Conservation (phyloP, 2,329 filamentous ascomycete species). For the Fusarium redolens region DNA sequence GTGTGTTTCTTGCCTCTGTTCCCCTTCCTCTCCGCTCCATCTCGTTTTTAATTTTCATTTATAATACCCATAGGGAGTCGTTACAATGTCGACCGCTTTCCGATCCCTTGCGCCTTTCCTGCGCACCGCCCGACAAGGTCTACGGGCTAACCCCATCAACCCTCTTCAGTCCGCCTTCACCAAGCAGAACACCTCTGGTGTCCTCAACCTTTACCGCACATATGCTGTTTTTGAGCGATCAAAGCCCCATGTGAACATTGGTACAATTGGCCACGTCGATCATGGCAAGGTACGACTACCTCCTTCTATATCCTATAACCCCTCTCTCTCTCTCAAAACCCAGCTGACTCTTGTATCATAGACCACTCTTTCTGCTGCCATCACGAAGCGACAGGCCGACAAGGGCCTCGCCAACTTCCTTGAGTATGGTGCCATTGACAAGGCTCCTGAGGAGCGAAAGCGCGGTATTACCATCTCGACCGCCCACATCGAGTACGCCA, state of each 20-base stretch:
- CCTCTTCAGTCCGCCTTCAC: slow-evolving; percentile 79
- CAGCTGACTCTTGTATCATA: slow-evolving; percentile 53
- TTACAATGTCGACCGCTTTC: slow-evolving; percentile 83
- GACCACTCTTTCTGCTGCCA: slow-evolving; percentile 98
- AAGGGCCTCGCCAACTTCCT: slow-evolving; percentile 95
- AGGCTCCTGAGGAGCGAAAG: slow-evolving; percentile 98
- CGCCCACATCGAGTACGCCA: slow-evolving; percentile 98
- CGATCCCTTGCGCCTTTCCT: slow-evolving; percentile 82
- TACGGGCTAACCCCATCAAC: slow-evolving; percentile 76
- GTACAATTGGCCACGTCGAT: slow-evolving; percentile 99
- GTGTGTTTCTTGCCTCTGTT: slow-evolving; percentile 34
- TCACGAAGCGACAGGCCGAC: slow-evolving; percentile 96
- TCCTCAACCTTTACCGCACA: slow-evolving; percentile 73
- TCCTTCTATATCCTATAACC: neutral
- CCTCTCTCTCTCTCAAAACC: slow-evolving; percentile 8
- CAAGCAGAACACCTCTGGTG: slow-evolving; percentile 70
- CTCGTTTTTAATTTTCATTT: slow-evolving; percentile 43
- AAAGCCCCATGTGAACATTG: slow-evolving; percentile 99
- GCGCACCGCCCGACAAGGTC: slow-evolving; percentile 81
- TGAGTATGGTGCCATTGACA: slow-evolving; percentile 98
- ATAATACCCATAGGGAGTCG: slow-evolving; percentile 36
- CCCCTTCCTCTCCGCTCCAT: slow-evolving; percentile 27
- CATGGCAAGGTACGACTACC: slow-evolving; percentile 85
- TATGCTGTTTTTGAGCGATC: slow-evolving; percentile 83
- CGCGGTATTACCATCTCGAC: slow-evolving; percentile 99